Evolutionary conservation across 768 basidiomycete genomes (phyloP), one percentile per base, ranked within the genome.

Genomic region (Podaxis mareebaensis): DNA sequence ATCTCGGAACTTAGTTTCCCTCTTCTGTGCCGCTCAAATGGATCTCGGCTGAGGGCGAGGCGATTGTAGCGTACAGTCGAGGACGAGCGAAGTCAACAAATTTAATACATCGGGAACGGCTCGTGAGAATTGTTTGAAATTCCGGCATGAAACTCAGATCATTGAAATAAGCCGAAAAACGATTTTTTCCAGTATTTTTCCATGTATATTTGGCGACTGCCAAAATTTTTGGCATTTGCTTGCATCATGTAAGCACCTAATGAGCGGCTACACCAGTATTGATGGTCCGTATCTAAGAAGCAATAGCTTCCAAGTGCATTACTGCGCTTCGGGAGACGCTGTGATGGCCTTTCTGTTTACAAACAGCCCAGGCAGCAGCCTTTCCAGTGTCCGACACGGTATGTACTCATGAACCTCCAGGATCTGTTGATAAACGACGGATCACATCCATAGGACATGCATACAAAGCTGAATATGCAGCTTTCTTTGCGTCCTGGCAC

Each of bases 281-380:
- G 20, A 7, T 55, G 22, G 20, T 62, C 46, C 20, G 65, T 52
- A 26, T 24, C 53, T 28, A 28, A 28, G 28, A 0, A 28, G 6
- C 28, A 6, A 28, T 28, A 5, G 28, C 28, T 6, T 6, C 28
- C 5, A 28, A 6, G 28, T 28, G 28, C 28, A 28, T 28, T 3
- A 28, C 6, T 6, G 28, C 28, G 10, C 12, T 63, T 26, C 24
- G 13, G 1, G 66, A 65, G 36, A 78, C 68, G 24, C 58, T 28
- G 1, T 70, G 59, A 60, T 80, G 80, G 8, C 67, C 65, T 49
- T 72, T 74, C 63, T 77, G 75, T 67, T 76, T 74, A 15, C 65
- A 42, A 1, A 78, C 75, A 24, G 75, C 74, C 75, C 77, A 80
- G 40, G 70, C 77, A 4, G 76, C 78, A 24, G 76, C 76, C 76